Base-by-base conservation (phyloP, 441 rosid species). In the Cnidoscolus chayamansa region DNA sequence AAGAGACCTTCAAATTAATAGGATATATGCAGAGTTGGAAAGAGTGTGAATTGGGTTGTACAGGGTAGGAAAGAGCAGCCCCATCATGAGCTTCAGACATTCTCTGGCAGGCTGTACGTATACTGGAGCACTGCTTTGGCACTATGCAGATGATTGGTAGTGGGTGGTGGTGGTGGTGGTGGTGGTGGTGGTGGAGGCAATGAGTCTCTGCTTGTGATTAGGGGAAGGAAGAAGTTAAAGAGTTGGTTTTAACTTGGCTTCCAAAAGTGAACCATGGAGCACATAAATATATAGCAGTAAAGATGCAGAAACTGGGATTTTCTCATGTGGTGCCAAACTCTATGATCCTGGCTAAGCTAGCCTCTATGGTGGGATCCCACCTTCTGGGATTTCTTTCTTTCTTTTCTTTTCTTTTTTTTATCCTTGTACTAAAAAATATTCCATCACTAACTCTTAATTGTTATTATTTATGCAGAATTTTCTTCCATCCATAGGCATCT, bases 1-100 rank as follows among this genome's bases (percentile, higher is more conserved):
- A 67, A 71, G 49, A 65, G 45, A 93, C 98, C 98, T 93, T 93
- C 78, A 93, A 79, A 77, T 92, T 86, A 30, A 89, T 86, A 61
- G 93, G 93, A 77, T 55, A 85, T 76, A 76, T 76, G 76, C 80
- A 19, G 68, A 76, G 74, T 58, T 85, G 89, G 75, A 85, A 74
- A 69, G 86, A 79, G 66, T 84, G 92, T 70, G 89, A 62, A 70
- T 81, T 81, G 63, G 70, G 70, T 59, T 69, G 81, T 37, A 71
- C 65, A 48, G 89, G 85, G 83, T 82, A 81, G 57, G 91, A 80
- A 61, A 82, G 78, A 67, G 80, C 84, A 65, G 86, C 59, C 70
- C 67, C 72, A 78, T 68, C 81, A 57, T 82, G 82, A 47, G 83
- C 60, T 70, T 82, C 87, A 51, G 91, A 77, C 89, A 77, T 80